These are phyloP conservation scores for Clathrospora elynae DNA, from an alignment of 2,329 filamentous ascomycete species.

Conservation along the genomic window DNA sequence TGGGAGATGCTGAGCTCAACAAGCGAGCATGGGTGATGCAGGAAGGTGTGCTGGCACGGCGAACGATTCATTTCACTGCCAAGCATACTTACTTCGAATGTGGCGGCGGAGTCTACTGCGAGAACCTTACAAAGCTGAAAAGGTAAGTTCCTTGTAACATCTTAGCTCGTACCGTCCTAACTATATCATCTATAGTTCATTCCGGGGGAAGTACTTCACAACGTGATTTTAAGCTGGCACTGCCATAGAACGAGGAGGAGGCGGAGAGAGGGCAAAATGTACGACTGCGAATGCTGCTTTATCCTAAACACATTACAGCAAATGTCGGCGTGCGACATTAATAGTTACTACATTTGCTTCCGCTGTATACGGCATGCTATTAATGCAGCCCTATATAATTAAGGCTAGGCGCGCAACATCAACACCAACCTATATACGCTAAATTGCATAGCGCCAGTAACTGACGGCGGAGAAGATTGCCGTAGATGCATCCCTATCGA, in stretches of 20 bases:
- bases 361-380: slow-evolving; percentile 81
- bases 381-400: slow-evolving; percentile 88
- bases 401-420: slow-evolving; percentile 85
- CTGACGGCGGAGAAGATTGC: slow-evolving; percentile 60
- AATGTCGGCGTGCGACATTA: slow-evolving; percentile 70
- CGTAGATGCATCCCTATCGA: slow-evolving; percentile 71
- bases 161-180: no score
- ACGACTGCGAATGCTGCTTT: slow-evolving; percentile 82
- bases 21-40: slow-evolving; percentile 29
- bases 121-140: slow-evolving; percentile 20
- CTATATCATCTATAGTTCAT: no score
- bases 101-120: slow-evolving; percentile 22
- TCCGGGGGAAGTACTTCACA: no score
- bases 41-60: slow-evolving; percentile 20
- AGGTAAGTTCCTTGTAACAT: no score
- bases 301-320: slow-evolving; percentile 72
- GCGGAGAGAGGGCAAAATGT: slow-evolving; percentile 55
- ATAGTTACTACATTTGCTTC: slow-evolving; percentile 77
- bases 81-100: slow-evolving; percentile 29
- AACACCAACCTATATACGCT: slow-evolving; percentile 74
- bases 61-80: slow-evolving; percentile 27
- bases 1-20: slow-evolving; percentile 20
- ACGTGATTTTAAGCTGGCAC: slow-evolving; percentile 51
- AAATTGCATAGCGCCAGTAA: slow-evolving; percentile 84
- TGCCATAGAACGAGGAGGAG: slow-evolving; percentile 55